phyloP scores from a whole-genome alignment of 2,329 filamentous ascomycete species.

The Fusarium sp. region DNA sequence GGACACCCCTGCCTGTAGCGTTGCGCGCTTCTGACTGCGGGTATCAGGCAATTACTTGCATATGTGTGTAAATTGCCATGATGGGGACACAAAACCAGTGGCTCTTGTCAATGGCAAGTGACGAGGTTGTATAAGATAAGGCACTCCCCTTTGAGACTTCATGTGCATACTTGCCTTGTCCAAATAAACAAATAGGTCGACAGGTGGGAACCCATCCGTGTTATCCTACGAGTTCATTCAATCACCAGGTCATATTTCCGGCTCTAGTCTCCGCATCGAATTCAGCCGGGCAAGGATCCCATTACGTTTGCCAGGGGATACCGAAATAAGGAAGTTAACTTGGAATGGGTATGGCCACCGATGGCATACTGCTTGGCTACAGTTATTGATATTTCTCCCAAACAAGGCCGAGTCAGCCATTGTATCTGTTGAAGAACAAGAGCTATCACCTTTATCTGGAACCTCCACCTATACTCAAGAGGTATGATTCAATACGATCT shows the following conservation, averaged over 20 bases:
- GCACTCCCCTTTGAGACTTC: constrained; percentile 20
- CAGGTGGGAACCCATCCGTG: neutral
- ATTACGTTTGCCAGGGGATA: constrained; percentile 20
- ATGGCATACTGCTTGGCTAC: constrained; percentile 23
- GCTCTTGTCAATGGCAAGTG: constrained; percentile 5
- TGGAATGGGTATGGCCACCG: constrained; percentile 30
- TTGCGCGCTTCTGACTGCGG: constrained; percentile 26
- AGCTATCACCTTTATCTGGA: neutral
- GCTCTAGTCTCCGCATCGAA: neutral
- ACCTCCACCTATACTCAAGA: neutral
- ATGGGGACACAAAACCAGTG: constrained; percentile 26
- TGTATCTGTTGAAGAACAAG: constrained; percentile 3
- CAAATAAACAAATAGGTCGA: neutral
- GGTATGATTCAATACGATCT: neutral
- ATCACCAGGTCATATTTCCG: neutral
- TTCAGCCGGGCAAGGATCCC: constrained; percentile 8
- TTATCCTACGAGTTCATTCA: neutral
- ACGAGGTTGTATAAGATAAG: constrained; percentile 37
- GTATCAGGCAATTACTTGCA: constrained; percentile 16
- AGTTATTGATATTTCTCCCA: constrained; percentile 24
- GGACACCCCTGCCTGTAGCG: constrained; percentile 18
- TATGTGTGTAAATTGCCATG: constrained; percentile 19
- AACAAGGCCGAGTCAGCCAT: constrained; percentile 15
- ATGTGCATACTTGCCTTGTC: neutral
- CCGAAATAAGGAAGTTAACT: constrained; percentile 18